Evolutionary conservation across 2,329 filamentous ascomycete species (phyloP), one percentile per base, ranked within the genome.

Genomic region (Diplodia mutila): DNA sequence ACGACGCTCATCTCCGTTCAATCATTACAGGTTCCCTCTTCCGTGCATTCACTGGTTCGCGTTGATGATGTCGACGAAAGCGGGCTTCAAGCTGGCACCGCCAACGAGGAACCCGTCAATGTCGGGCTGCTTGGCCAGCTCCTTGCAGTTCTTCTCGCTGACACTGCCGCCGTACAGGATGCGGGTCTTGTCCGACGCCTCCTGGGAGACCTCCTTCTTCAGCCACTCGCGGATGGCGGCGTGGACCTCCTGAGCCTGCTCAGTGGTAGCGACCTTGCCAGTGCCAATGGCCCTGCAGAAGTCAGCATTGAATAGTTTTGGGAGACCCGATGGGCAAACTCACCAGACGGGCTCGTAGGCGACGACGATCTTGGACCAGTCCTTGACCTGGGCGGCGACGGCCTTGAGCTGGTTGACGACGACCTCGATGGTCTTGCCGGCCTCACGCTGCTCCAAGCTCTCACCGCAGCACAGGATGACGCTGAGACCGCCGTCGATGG

Each of bases 311-410:
- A 21, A 16, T 5, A 12, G n/a, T 12, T 12, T 18, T 1, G 37
- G 11, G 11, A 21, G 6, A 3, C 5, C 1, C 32, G 23, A 23
- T 16, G 21, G 49, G 8, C n/a, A 23, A 74, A 89, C 91, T 79
- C 89, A 93, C 94, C 95, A 99, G 86, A 99, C 96, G 77, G 95
- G 95, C 88, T 99, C 95, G 83, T 99, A 99, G 77, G 95, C 95
- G 76, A 99, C 87, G 79, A 99, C 95, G 72, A 99, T 88, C 85
- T 95, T 95, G 77, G 85, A 87, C 95, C 95, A 99, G 84, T 97
- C 92, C 75, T 88, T 84, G 78, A 92, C 84, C 85, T 91, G 85
- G 80, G 93, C 90, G 67, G 88, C 87, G 72, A 94, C 92, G 72
- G 93, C 93, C 71, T 89, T 87, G 75, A 99, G 88, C 86, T 99